These are phyloP conservation scores for Amanita jacksonii DNA, from an alignment of 768 basidiomycete species.

Conservation along the genomic window DNA sequence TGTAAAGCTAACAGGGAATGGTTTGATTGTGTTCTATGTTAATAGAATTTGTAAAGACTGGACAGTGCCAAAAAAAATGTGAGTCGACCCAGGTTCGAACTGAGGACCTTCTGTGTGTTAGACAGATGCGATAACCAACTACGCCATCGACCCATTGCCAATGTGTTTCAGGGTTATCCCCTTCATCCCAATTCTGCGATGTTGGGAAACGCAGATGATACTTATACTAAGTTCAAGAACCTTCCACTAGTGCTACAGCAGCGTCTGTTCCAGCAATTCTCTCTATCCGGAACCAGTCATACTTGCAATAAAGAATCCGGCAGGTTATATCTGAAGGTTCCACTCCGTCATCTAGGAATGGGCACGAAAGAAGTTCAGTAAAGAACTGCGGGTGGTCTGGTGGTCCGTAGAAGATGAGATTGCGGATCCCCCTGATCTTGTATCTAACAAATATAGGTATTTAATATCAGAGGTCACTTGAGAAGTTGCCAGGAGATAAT, in stretches of 20 bases:
- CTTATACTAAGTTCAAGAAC: too few relatives aligned
- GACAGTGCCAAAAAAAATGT: conserved; percentile 10
- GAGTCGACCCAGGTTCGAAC: conserved; percentile 28
- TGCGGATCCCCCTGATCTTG: conserved; percentile 87
- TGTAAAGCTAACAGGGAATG: too few relatives aligned
- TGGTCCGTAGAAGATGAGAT: conserved; percentile 87
- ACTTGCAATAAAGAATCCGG: conserved; percentile 69
- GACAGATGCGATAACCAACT: conserved; percentile 82
- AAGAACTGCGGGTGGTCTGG: conserved; percentile 91
- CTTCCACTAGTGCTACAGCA: conserved; percentile 33
- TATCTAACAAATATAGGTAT: conserved; percentile 42
- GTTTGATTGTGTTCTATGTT: too few relatives aligned
- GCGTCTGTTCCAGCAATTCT: conserved; percentile 24
- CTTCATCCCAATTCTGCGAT: too few relatives aligned
- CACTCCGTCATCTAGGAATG: conserved; percentile 86
- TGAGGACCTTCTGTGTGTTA: conserved; percentile 59
- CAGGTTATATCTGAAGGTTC: conserved; percentile 80
- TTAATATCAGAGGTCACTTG: too few relatives aligned
- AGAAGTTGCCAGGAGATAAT: too few relatives aligned
- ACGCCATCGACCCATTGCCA: conserved; percentile 64
- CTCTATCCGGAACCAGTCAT: too few relatives aligned
- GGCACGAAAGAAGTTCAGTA: conserved; percentile 80
- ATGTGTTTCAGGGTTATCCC: too few relatives aligned
- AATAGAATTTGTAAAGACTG: too few relatives aligned
- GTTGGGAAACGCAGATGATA: too few relatives aligned